phyloP scores from a whole-genome alignment of 208 protist species.

The Acanthamoeba culbertsoni region DNA sequence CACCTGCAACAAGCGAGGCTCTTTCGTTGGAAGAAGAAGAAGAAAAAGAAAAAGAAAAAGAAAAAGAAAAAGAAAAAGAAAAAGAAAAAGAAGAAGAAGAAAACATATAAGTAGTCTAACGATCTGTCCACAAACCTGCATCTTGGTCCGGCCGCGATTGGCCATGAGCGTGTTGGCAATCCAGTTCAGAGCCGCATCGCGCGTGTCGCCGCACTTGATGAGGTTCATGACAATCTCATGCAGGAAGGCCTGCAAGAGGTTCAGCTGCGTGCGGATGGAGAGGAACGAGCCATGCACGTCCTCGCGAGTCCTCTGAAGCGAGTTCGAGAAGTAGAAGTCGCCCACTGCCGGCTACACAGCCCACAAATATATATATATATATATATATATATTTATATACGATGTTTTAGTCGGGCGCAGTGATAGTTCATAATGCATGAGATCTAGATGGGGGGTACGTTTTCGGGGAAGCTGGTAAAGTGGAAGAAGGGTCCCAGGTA shows the following conservation, averaged over 20 bases:
- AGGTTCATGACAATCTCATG: background rate
- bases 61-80: no score
- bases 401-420: no score
- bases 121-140: background rate
- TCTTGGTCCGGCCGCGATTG: constrained; percentile 30
- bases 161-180: background rate
- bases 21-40: background rate
- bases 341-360: background rate
- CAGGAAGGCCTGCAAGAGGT: background rate
- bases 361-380: background rate
- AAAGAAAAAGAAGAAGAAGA: no score
- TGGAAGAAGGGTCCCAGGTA: constrained; percentile 49
- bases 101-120: background rate
- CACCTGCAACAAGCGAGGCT: background rate
- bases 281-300: background rate
- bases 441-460: background rate
- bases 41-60: no score
- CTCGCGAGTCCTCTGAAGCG: background rate
- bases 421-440: background rate
- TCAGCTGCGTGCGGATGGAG: background rate
- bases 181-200: background rate
- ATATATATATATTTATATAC: background rate
- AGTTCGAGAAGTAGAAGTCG: constrained; percentile 11
- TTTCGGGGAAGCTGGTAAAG: constrained; percentile 41
- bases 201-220: background rate